Base-by-base conservation (phyloP, 768 basidiomycete genomes). In the Suillus brevipes region DNA sequence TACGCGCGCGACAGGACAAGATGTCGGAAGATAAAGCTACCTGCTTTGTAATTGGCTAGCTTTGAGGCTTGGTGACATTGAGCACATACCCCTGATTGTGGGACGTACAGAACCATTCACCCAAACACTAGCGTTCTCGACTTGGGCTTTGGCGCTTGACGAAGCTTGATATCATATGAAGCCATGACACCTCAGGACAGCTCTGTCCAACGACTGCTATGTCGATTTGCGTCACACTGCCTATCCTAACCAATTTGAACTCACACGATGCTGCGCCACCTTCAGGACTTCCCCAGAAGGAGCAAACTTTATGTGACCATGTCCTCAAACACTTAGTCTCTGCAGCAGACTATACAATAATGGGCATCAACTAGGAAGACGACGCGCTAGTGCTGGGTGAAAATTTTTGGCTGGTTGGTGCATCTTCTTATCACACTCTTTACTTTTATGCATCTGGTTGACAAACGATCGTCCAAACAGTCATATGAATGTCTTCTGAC, bases 401-500 rank as follows among this genome's bases (percentile, higher is more conserved):
- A 72, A 86, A 85, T 76, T 91, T 91, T 74, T 94, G 91, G 91
- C 79, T 94, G 70, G 84, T 86, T 62, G 55, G 84, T 81, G 28
- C 23, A 37, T 25, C 45, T 55, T 47, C 23, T 20, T 7, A 45
- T 45, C 18, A 8, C 43, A 9, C 7, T 45, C 43, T 8, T 45
- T 8, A 7, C 2, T 20, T 45, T 45, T 45, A 20, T 20, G 20
- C 43, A 20, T 45, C 34, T 45, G 18, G 43, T 45, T 28, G 12
- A 7, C 42, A 8, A 45, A 45, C 9, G 43, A n/a, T 45, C 20
- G 20, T 42, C 9, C 20, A 45, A 45, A 50, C 67, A 76, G 77
- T 89, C 89, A 3, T 83, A 84, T 71, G 92, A 94, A 67, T 92
- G 90, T 74, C 74, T 94, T 47, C 79, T 90, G 50, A 82, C 82